Base-by-base conservation (phyloP, 129 eudicot species). In the Saussurea involucrata region DNA sequence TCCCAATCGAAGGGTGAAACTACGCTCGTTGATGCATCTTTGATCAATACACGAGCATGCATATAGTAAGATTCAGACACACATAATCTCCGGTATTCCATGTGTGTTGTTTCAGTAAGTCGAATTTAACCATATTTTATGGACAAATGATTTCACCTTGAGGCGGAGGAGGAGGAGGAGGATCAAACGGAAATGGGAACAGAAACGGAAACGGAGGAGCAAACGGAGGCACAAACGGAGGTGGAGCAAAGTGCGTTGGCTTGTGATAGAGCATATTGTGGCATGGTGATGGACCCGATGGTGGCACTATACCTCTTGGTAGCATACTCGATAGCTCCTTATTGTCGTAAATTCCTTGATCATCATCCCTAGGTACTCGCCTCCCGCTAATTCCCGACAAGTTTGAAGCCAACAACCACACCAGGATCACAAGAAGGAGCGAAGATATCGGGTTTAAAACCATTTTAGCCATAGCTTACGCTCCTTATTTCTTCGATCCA, bases 281-380 rank as follows among this genome's bases (percentile, higher is more conserved):
- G 78, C 92, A 88, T 0, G 72, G 76, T 58, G 92, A 88, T 55
- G 92, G 89, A 34, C 87, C 89, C 8, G 92, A 88, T 69, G 92
- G 92, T 5, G 92, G 92, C 27, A 88, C 92, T 36, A 83, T 85
- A 27, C 89, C 92, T 80, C 84, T 82, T 13, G 92, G 92, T 67
- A 88, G 78, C 86, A 74, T 78, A 75, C 71, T 24, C 15, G n/a
- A 11, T 27, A 81, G 33, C 29, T 36, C 80, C 49, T 76, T 67
- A 8, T 53, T 53, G 22, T 53, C 61, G 22, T 53, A 5, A 53
- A 53, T 9, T 53, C 61, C 61, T 9, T 18, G 12, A 12, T 42
- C 22, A 6, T 25, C 28, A 18, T 66, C 65, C 32, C 1, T 44
- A 21, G 12, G 67, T 1, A 67, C 22, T 11, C 49, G 36, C 27